Conservation (phyloP, 2,329 filamentous ascomycete genomes). For the Ceratocystis harringtonii region DNA sequence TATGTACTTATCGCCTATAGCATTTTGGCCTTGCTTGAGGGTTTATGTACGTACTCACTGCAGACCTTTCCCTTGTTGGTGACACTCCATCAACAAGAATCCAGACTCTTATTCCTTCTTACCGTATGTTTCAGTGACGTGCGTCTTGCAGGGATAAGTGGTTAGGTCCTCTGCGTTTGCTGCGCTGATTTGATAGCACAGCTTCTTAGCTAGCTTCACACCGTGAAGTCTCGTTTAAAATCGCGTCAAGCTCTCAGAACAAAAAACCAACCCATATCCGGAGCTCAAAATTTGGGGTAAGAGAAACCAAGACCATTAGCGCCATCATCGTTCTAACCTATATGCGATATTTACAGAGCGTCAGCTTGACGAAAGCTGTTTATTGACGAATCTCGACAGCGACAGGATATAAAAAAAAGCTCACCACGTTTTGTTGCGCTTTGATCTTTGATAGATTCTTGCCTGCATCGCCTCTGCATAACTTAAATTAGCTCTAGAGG, state of each 20-base stretch:
- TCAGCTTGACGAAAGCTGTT: not conserved
- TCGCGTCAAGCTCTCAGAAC: not conserved
- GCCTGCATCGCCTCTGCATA: not conserved
- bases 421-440: not conserved
- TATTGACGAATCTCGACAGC: too few species aligned
- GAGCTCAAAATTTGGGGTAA: not conserved
- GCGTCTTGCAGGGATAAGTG: not conserved
- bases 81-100: not conserved
- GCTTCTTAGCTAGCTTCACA: not conserved
- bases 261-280: too few species aligned
- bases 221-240: not conserved
- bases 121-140: constrained; percentile 3
- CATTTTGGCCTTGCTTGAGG: not conserved
- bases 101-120: not conserved
- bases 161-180: not conserved
- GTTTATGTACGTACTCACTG: not conserved
- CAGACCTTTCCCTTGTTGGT: not conserved
- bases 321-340: not conserved
- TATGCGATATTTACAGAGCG: not conserved
- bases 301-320: not conserved
- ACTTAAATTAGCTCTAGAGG: not conserved
- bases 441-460: not conserved
- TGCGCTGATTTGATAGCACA: not conserved
- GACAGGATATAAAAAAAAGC: not conserved
- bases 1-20: not conserved